phyloP scores from a whole-genome alignment of 768 basidiomycete genomes.

The Russula emetica region DNA sequence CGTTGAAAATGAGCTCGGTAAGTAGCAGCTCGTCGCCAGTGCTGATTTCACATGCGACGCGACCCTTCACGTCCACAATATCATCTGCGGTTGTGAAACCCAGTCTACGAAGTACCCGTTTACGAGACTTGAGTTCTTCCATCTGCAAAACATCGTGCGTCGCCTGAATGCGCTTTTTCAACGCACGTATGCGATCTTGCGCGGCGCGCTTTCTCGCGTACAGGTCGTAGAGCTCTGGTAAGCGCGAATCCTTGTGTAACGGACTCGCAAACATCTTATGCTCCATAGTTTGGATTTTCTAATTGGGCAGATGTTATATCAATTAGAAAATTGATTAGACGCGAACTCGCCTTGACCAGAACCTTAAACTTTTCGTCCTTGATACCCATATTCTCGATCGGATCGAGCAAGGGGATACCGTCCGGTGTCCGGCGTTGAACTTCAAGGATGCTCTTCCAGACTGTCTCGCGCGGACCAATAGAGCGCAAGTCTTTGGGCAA shows the following conservation, averaged over 20 bases:
- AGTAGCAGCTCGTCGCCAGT: constrained; percentile 94
- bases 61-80: constrained; percentile 96
- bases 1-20: constrained; percentile 97
- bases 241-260: constrained; percentile 70
- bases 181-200: constrained; percentile 62
- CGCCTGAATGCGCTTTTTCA: constrained; percentile 83
- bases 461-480: constrained; percentile 69
- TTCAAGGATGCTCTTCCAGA: constrained; percentile 87
- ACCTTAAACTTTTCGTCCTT: constrained; percentile 90
- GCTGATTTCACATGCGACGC: constrained; percentile 98
- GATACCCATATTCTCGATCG: constrained; percentile 92
- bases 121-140: constrained; percentile 93
- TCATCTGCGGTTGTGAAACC: constrained; percentile 86
- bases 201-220: constrained; percentile 74
- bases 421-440: constrained; percentile 88
- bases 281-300: constrained; percentile 94
- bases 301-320: neutral
- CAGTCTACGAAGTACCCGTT: constrained; percentile 86
- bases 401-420: constrained; percentile 83
- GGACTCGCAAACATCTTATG: constrained; percentile 75
- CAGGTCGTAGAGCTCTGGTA: constrained; percentile 75
- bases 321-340: neutral
- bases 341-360: constrained; percentile 62
- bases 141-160: constrained; percentile 92
- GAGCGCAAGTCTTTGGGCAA: constrained; percentile 87